phyloP scores from a whole-genome alignment of 768 basidiomycete genomes.

The Mycena latifolia region DNA sequence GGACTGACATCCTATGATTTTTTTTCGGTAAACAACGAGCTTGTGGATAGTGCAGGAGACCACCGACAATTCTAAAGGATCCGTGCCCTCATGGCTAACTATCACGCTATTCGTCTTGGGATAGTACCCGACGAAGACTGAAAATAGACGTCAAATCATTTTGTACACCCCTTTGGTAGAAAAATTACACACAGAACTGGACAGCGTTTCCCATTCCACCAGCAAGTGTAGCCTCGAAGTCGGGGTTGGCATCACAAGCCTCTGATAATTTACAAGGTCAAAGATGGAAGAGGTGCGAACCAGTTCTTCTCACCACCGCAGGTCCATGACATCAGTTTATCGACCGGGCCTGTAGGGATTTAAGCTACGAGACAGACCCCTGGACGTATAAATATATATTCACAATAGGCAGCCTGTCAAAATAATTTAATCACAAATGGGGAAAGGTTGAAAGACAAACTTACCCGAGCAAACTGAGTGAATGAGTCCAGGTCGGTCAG shows the following conservation, averaged over 20 bases:
- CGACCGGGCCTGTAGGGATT: slow-evolving; percentile 30
- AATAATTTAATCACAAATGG: slow-evolving; percentile 2
- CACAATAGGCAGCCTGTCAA: slow-evolving; percentile 45
- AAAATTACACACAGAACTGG: slow-evolving; percentile 45
- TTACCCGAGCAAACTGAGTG: slow-evolving; percentile 46
- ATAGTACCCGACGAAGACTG: slow-evolving; percentile 59
- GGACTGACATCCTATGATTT: slow-evolving; percentile 54
- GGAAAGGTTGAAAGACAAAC: not conserved
- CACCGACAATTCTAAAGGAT: slow-evolving; percentile 58
- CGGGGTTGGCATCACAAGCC: slow-evolving; percentile 48
- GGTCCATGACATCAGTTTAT: slow-evolving; percentile 44
- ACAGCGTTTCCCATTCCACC: slow-evolving; percentile 47
- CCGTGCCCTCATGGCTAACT: slow-evolving; percentile 65
- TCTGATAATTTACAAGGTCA: slow-evolving; percentile 31
- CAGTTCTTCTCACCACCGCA: slow-evolving; percentile 42
- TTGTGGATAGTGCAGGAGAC: not conserved
- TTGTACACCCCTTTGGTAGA: not conserved
- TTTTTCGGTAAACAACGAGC: not conserved
- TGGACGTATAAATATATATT: not conserved
- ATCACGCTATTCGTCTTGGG: slow-evolving; percentile 57
- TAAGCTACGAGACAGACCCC: not conserved
- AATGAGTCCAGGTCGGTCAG: slow-evolving; percentile 33
- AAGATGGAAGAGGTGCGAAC: not conserved
- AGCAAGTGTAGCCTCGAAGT: slow-evolving; percentile 45
- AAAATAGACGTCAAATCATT: not conserved